Evolutionary conservation across 306 rosid genomes (phyloP).

Genomic region (Crotalaria pallida): DNA sequence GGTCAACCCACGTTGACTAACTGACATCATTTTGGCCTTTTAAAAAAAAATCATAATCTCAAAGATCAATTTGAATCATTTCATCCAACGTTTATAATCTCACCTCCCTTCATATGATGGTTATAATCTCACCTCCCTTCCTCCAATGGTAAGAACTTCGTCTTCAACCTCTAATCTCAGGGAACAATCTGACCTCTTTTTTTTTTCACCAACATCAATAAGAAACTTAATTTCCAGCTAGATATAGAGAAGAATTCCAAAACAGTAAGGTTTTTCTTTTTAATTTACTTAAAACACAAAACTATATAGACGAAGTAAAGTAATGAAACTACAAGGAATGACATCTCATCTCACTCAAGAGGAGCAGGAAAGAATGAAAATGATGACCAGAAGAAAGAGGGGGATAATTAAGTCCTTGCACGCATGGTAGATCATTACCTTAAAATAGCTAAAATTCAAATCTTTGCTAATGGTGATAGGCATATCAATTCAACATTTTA

Average conservation of each 20-base stretch:
- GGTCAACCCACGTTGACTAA: too few species aligned
- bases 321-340: not conserved
- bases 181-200: too few species aligned
- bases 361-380: not conserved
- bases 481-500: not conserved
- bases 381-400: not conserved
- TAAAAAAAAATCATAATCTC: too few species aligned
- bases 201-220: conserved; percentile 19
- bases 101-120: too few species aligned
- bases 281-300: not conserved
- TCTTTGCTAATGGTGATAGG: conserved; percentile 7
- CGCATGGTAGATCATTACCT: not conserved
- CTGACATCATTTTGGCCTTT: too few species aligned
- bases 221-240: conserved; percentile 12
- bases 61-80: too few species aligned
- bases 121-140: too few species aligned
- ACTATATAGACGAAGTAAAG: not conserved
- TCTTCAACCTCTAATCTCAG: too few species aligned
- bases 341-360: not conserved
- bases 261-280: not conserved
- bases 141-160: too few species aligned
- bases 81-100: too few species aligned
- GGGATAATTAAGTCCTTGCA: not conserved
- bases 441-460: not conserved
- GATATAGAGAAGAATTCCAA: not conserved